Conservation (phyloP, 805 yeast genomes). For the Saturnispora hagleri region DNA sequence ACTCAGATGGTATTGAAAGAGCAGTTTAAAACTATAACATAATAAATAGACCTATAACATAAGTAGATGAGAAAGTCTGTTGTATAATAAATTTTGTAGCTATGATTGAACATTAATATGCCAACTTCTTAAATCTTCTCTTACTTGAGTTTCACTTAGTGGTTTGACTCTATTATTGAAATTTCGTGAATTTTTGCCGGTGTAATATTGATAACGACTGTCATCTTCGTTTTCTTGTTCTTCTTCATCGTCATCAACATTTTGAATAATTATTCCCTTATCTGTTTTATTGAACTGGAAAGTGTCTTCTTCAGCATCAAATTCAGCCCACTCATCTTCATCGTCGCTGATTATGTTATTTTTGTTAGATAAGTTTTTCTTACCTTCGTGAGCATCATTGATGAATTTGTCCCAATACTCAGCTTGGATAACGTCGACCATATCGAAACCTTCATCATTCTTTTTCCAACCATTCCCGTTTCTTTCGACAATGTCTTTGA, state of each 20-base stretch:
- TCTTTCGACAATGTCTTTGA: constrained; percentile 58
- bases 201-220: background rate
- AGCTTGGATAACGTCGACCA: constrained; percentile 29
- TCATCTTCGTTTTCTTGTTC: background rate
- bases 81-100: background rate
- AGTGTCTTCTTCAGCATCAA: constrained; percentile 4
- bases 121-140: constrained; percentile 37
- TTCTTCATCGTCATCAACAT: background rate
- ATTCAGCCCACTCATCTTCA: constrained; percentile 8
- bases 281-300: background rate
- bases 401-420: constrained; percentile 13
- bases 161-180: constrained; percentile 13
- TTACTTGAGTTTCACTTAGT: constrained; percentile 23
- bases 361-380: background rate
- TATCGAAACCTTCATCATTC: constrained; percentile 35
- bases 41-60: background rate
- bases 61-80: background rate
- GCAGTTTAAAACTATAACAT: constrained; percentile 8
- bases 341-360: background rate
- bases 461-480: constrained; percentile 64
- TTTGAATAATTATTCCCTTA: background rate
- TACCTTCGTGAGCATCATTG: background rate
- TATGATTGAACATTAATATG: constrained; percentile 13
- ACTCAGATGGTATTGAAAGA: constrained; percentile 24
- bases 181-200: background rate